phyloP scores from a whole-genome alignment of 495 filamentous ascomycete species.

The Hyphodiscus hymeniophilus region DNA sequence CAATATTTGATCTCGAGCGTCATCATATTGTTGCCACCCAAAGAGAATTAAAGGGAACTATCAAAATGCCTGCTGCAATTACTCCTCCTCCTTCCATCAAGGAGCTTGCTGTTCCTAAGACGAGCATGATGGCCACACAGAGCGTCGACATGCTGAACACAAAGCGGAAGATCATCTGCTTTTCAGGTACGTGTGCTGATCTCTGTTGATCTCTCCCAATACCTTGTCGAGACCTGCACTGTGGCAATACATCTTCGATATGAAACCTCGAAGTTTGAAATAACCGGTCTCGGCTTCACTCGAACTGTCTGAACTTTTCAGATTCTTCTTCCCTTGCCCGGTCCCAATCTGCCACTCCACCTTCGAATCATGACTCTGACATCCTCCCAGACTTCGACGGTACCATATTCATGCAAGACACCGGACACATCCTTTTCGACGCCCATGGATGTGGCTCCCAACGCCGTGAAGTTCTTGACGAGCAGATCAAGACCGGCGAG shows the following conservation, averaged over 20 bases:
- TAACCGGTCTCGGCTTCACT: background rate
- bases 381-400: conserved; percentile 71
- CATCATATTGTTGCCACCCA: conserved; percentile 4
- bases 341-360: too few relatives aligned
- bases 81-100: conserved; percentile 21
- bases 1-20: background rate
- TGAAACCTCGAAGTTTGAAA: background rate
- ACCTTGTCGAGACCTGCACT: background rate
- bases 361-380: too few relatives aligned
- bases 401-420: conserved; percentile 75
- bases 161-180: conserved; percentile 45
- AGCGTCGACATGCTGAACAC: conserved; percentile 17
- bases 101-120: conserved; percentile 18
- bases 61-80: conserved; percentile 30
- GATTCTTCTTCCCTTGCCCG: too few relatives aligned
- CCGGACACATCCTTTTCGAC: conserved; percentile 67
- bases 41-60: background rate
- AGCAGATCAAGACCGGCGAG: conserved; percentile 59
- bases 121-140: conserved; percentile 11
- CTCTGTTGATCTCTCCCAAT: background rate
- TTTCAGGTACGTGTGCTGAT: conserved; percentile 35
- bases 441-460: conserved; percentile 53
- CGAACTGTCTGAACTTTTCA: too few relatives aligned
- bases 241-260: too few relatives aligned
- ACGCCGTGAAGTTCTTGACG: conserved; percentile 50